Evolutionary conservation across 345 rosid species (phyloP).

Genomic region (Raphanus raphanistrum): DNA sequence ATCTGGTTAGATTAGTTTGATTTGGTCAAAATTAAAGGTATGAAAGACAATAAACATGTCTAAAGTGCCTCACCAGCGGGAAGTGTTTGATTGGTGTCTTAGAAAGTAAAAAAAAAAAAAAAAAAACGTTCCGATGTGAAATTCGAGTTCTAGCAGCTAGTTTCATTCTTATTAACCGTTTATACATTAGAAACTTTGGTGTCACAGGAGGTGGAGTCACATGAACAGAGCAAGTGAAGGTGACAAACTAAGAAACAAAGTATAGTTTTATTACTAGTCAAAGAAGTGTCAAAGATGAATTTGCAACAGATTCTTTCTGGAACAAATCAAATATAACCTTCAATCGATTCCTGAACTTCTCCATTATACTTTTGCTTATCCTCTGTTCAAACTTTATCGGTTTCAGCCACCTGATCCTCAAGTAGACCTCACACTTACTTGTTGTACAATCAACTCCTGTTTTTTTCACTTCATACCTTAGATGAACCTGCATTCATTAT

Average conservation of each 20-base stretch:
- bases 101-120: too few relatives aligned
- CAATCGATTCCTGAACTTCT: slow-evolving; percentile 54
- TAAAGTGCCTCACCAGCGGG: too few relatives aligned
- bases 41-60: too few relatives aligned
- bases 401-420: slow-evolving; percentile 67
- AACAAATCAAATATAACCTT: slow-evolving; percentile 61
- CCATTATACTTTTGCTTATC: slow-evolving; percentile 58
- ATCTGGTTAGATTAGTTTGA: too few relatives aligned
- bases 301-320: slow-evolving; percentile 49
- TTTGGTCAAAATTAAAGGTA: too few relatives aligned
- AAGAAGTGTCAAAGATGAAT: slow-evolving; percentile 35
- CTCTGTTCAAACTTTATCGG: slow-evolving; percentile 71
- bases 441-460: slow-evolving; percentile 45
- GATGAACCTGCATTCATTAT: slow-evolving; percentile 48
- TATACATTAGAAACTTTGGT: neutral
- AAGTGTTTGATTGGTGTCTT: too few relatives aligned
- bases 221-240: neutral
- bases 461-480: slow-evolving; percentile 59
- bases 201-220: neutral
- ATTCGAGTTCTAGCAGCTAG: neutral
- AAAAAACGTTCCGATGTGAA: neutral
- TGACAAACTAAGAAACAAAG: neutral
- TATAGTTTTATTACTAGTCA: slow-evolving; percentile 10
- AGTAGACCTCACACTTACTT: slow-evolving; percentile 58
- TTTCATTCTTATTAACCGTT: neutral